Evolutionary conservation across 495 filamentous ascomycete species (phyloP).

Genomic region (Staphylotrichum longicolle): DNA sequence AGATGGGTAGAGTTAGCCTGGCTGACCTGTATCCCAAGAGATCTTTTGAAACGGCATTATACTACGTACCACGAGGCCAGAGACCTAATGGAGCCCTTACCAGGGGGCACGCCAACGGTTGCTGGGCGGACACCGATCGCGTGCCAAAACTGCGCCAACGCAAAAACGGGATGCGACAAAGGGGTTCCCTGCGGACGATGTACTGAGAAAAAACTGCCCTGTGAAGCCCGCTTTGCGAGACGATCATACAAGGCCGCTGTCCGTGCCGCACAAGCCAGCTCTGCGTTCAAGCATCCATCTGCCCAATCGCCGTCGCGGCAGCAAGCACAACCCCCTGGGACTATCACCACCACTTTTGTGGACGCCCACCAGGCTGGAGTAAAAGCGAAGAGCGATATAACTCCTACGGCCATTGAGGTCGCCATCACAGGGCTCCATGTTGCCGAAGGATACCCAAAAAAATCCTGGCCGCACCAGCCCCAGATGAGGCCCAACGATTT

Average conservation of each 20-base stretch:
- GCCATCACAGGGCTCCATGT: slow-evolving; percentile 31
- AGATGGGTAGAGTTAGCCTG: slow-evolving; percentile 4
- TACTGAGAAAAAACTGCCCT: slow-evolving; percentile 54
- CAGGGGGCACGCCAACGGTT: slow-evolving; percentile 37
- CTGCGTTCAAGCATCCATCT: slow-evolving; percentile 22
- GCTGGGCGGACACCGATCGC: slow-evolving; percentile 52
- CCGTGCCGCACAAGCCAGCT: slow-evolving; percentile 39
- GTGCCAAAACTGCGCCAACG: slow-evolving; percentile 58
- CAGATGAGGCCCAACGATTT: slow-evolving; percentile 34
- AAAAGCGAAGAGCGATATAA: slow-evolving; percentile 24
- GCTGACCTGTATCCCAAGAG: slow-evolving; percentile 36
- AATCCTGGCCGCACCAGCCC: slow-evolving; percentile 34
- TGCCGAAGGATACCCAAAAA: slow-evolving; percentile 25
- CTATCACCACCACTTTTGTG: slow-evolving; percentile 36
- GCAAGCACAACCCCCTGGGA: slow-evolving; percentile 21
- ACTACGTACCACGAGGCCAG: slow-evolving; percentile 48
- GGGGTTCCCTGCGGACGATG: slow-evolving; percentile 60
- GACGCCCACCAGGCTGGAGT: slow-evolving; percentile 32
- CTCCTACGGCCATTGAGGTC: slow-evolving; percentile 30
- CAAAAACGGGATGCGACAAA: slow-evolving; percentile 67
- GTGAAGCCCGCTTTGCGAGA: slow-evolving; percentile 55
- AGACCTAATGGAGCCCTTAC: slow-evolving; percentile 41
- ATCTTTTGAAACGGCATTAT: slow-evolving; percentile 59
- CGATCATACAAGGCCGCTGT: slow-evolving; percentile 52
- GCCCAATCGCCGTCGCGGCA: slow-evolving; percentile 21